Evolutionary conservation across 1,139 yeast species (phyloP), one percentile per base, ranked within the genome.

Genomic region (Suhomyces ambrosiae): DNA sequence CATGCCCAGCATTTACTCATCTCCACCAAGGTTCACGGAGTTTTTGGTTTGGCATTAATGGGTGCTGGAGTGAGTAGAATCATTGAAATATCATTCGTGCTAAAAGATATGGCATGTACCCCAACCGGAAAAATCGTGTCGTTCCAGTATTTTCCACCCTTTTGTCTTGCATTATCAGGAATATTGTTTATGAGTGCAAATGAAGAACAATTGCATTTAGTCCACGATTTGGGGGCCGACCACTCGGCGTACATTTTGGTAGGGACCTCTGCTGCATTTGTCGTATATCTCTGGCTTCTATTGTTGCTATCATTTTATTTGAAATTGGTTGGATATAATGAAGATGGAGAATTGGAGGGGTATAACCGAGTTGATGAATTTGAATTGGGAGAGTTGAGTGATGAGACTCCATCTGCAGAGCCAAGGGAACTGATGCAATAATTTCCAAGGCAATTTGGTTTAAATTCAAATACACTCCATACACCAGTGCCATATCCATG

Each of bases 141-240:
- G 1, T 88, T 88, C 68, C 97, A 90, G 61, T 86, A 86, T 59
- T 54, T 89, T 17, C 84, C 97, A 1, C 87, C 96, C 3, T 80
- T 88, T 54, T 76, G 90, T 42, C 71, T 90, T 37, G 76, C 88
- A 2, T 76, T 86, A 45, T 70, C 94, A 1, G 97, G 97, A 1
- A 60, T 86, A 12, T 56, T 86, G 47, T 90, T 90, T 57, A 88
- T 89, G 96, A 79, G 87, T 17, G 97, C 97, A 17, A 89, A 76
- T 43, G 97, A 90, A 56, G 96, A 90, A 57, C 96, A 90, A 54
- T 68, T 90, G 53, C 64, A 66, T 11, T 66, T 87, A 44, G 87
- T 89, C 1, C 66, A 80, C 40, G 82, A 80, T 46, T 70, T 86
- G 49, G 88, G 89, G 4, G 81, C 95, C 7, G 95, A 87, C 60